Evolutionary conservation across 2,329 filamentous ascomycete genomes (phyloP), one percentile per base, ranked within the genome.

Genomic region (Thelonectria olida): DNA sequence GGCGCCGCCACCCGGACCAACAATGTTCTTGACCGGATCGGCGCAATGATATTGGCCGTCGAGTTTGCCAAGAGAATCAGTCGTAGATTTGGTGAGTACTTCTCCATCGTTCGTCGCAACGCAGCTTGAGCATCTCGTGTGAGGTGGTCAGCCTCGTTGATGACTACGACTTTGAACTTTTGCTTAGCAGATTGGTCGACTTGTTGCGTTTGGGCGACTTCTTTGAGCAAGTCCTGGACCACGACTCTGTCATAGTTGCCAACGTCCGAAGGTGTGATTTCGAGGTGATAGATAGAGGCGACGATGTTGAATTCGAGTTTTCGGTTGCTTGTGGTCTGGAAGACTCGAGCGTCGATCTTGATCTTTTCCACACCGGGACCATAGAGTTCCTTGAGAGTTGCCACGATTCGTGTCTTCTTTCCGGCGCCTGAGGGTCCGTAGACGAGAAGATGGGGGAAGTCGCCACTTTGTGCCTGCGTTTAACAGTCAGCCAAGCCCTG

Each of bases 281-380:
- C 96, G 71, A 99, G 90, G 78, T 99, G 96, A 80, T 99, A 99
- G 66, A 97, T 89, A 0, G 95, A 98, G 44, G 94, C 90, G 55
- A 99, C 96, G 66, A 99, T 97, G 81, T 97, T 99, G 86, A 99
- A 99, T 80, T 99, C 96, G 71, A 99, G 90, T 80, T 99, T 99
- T 75, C 96, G 93, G 78, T 97, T 98, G 74, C 90, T 91, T 20
- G 89, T 94, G 1, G 96, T 98, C 79, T 97, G 94, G 82, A 99
- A 99, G 61, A 97, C 91, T 66, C 96, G 92, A 12, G 93, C 92
- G 75, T 99, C 96, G 79, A 99, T 98, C 82, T 98, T 98, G 85
- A 99, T 99, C 85, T 97, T 98, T 75, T 99, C 96, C n/a, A 97
- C 96, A 42, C 96, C 95, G 0, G 95, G 90, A 0, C 96, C 96